Evolutionary conservation across 352 stramenopile species (phyloP), one percentile per base, ranked within the genome.

Genomic region (Globisporangium radiosum): DNA sequence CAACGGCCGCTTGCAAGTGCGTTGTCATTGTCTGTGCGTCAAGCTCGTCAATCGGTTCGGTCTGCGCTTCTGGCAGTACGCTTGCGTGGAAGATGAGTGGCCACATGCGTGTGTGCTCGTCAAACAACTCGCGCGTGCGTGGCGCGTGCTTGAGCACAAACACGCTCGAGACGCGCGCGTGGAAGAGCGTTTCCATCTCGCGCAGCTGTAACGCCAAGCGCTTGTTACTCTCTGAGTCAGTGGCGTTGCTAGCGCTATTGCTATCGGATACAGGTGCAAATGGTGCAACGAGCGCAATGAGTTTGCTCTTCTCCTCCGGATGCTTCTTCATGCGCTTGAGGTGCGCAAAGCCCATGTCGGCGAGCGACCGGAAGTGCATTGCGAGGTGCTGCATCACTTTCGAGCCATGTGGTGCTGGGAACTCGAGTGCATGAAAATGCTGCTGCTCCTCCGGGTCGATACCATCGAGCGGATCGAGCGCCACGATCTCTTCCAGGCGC

Each of bases 251-350:
- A n/a, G 7, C 9, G 8, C 25, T 11, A 14, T 44, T 14, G 42
- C 42, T 6, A 7, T 14, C 43, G n/a, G 15, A 7, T 11, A 17
- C 51, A 10, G 4, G 54, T 38, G 54, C 43, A 14, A 73, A 52
- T 0, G 85, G 77, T 15, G 62, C 63, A 48, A 92, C 52, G 38
- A 94, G 69, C 49, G 83, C 79, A 45, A 90, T 60, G 47, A 91
- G 75, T 14, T 68, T 66, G 40, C 73, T 47, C 5, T 64, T 55
- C 7, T 54, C 13, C 37, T 56, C 47, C 17, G 81, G 57, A 57
- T 82, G 72, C 64, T 92, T 92, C 60, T 91, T 92, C 54, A 94
- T 78, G 43, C 85, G 85, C 70, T 94, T 94, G 44, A 94, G 69
- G 54, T 94, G 85, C 42, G 65, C 69, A 58, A 85, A 92, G 19